These are phyloP conservation scores for Cryptococcus floricola DNA, from an alignment of 1,284 basidiomycete genomes.

Conservation along the genomic window DNA sequence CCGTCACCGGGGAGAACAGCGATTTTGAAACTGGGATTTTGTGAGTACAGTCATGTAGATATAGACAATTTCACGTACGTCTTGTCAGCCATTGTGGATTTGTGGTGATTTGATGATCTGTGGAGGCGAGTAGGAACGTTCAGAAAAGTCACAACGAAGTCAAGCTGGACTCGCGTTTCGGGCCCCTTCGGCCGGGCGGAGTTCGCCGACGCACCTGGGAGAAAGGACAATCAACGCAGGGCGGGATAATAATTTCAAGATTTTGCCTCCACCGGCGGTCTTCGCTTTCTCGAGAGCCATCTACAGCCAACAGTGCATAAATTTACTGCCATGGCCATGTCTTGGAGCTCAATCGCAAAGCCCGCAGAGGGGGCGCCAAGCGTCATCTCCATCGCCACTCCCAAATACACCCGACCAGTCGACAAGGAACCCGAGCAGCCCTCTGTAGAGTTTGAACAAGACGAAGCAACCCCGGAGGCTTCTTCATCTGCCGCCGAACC, in stretches of 20 bases:
- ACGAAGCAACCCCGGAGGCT: not conserved
- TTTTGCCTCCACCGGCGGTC: conserved; percentile 3
- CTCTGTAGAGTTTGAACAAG: not conserved
- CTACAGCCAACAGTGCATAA: not conserved
- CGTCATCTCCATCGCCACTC: conserved; percentile 19
- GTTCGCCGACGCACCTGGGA: not conserved
- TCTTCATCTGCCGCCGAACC: not conserved
- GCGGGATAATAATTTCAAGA: not conserved
- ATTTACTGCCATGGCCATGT: conserved; percentile 24
- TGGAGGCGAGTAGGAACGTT: conserved; percentile 3
- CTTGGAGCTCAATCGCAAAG: conserved; percentile 30
- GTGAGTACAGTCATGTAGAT: not conserved
- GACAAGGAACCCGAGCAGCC: not conserved
- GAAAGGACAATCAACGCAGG: conserved; percentile 3
- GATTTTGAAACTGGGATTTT: conserved; percentile 61
- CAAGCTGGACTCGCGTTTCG: not conserved
- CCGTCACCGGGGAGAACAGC: conserved; percentile 92
- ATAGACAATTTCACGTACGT: conserved; percentile 10
- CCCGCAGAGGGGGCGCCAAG: conserved; percentile 12
- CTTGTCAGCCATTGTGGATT: conserved; percentile 18
- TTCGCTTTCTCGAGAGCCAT: not conserved
- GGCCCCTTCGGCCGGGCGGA: too few species aligned
- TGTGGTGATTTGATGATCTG: not conserved
- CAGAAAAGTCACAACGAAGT: not conserved
- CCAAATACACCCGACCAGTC: not conserved